Base-by-base conservation (phyloP, 371 early-diverging fungal species). In the Cokeromyces recurvatus region DNA sequence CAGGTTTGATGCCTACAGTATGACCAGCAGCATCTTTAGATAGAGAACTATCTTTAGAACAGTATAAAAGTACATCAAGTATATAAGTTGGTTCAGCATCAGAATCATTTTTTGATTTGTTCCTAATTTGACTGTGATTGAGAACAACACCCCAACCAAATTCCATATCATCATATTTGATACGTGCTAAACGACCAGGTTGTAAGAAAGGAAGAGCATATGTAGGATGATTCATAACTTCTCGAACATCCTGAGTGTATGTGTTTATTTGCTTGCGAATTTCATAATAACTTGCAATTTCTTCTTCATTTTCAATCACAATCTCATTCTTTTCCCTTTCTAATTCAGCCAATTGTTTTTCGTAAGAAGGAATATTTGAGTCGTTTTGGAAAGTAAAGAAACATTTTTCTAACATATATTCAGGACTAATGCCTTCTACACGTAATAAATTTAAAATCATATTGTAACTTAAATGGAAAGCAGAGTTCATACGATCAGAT, bases 361-460 rank as follows among this genome's bases (percentile, higher is more conserved):
- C 82, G 27, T 90, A 78, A 43, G 78, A 71, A 7, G 98, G 97
- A 15, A 98, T 75, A 49, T 81, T 77, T 8, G 90, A 77, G 38
- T 84, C 77, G 43, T 91, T 93, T 64, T 99, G 98, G 79, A 92
- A 98, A 59, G 99, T 99, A 61, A 82, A 89, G 72, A 99, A 99
- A 64, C 91, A 91, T 29, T 87, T 77, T 64, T 95, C 89, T 23
- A 99, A 74, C 81, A 99, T 90, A 55, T 79, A 93, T 61, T 98
- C 94, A 4, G 98, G 95, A 41, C 90, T 91, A 29, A 96, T 78
- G 7, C 92, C 95, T 70, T 99, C 99, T 20, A 99, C 95, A 31
- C 99, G 84, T 53, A 96, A 80, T 66, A 99, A 66, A 64, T 99
- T 99, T 36, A 99, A 72, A 24, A 99, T 87, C 98, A 99, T 99